Evolutionary conservation across 139 green algal species (phyloP), one percentile per base, ranked within the genome.

Genomic region (Chlamydomonas sphaeroides): DNA sequence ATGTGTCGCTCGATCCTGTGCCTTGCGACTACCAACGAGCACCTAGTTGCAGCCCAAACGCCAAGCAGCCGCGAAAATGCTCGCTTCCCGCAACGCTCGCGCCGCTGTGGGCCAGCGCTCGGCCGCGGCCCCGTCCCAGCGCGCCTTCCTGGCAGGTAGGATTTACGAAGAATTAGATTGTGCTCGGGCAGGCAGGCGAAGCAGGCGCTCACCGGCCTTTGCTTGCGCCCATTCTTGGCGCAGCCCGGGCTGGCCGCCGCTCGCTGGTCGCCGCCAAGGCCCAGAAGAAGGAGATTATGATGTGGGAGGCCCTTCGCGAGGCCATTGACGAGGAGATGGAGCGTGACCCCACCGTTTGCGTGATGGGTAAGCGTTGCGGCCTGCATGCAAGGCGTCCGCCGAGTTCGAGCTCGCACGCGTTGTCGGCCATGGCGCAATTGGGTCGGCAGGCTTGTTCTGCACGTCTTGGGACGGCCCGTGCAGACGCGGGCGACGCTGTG

Each of bases 251-350:
- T 39, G 61, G 75, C 57, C 75, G 75, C 38, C 62, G 62, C 42
- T 17, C n/a, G 14, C 33, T 72, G 75, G 32, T 65, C 8, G 75
- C 62, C 21, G 53, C 69, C n/a, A 68, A 70, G 45, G 84, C 87
- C 25, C 41, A 86, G 70, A 94, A 95, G 85, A 94, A 95, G 57
- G 87, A 95, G 56, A 90, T 95, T 78, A 89, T 96, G 85, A 97
- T 98, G 94, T 98, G 96, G 96, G 95, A 98, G 84, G 91, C 96
- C 15, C 90, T 98, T 65, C 85, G 96, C 2, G 91, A 98, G 86
- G 95, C 91, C 3, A 84, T 92, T 26, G 96, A 98, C 72, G 96
- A 98, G 89, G 96, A 98, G 88, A 98, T 98, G 96, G 95, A 98
- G 90, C 66, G 89, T 11, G 96, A 98, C 85, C 95, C 96, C 28